phyloP scores from a whole-genome alignment of 345 rosid genomes.

The Rubroshorea leprosula region DNA sequence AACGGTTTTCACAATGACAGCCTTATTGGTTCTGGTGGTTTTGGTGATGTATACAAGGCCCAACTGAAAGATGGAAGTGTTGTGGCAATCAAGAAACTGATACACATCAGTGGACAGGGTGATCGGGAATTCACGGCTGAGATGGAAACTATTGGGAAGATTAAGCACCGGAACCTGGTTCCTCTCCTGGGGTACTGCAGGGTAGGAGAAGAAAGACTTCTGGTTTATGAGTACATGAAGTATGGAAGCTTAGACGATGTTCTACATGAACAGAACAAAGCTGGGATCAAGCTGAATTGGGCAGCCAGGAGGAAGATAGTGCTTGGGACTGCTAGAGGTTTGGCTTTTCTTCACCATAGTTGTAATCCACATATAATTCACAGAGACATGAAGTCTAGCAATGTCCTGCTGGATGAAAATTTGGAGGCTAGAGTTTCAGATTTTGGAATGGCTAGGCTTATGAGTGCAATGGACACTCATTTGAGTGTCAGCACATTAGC shows the following conservation, averaged over 20 bases:
- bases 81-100: constrained; percentile 93
- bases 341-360: constrained; percentile 84
- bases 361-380: constrained; percentile 91
- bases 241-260: constrained; percentile 94
- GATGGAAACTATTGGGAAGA: constrained; percentile 96
- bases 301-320: constrained; percentile 75
- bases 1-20: constrained; percentile 79
- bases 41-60: constrained; percentile 95
- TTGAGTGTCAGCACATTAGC: constrained; percentile 96
- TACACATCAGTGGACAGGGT: constrained; percentile 92
- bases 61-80: constrained; percentile 73
- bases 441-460: constrained; percentile 94
- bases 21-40: constrained; percentile 92
- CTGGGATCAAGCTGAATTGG: constrained; percentile 77
- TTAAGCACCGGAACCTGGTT: constrained; percentile 90
- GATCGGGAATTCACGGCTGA: constrained; percentile 93
- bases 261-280: constrained; percentile 59
- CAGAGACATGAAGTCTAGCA: constrained; percentile 97
- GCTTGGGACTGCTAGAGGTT: constrained; percentile 83
- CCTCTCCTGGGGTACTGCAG: constrained; percentile 91
- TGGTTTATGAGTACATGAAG: constrained; percentile 94
- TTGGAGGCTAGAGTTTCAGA: constrained; percentile 92
- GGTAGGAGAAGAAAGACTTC: constrained; percentile 84
- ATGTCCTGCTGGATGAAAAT: constrained; percentile 79
- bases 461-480: constrained; percentile 91